Base-by-base conservation (phyloP, 1,284 basidiomycete species). In the Xanthoconium separans region DNA sequence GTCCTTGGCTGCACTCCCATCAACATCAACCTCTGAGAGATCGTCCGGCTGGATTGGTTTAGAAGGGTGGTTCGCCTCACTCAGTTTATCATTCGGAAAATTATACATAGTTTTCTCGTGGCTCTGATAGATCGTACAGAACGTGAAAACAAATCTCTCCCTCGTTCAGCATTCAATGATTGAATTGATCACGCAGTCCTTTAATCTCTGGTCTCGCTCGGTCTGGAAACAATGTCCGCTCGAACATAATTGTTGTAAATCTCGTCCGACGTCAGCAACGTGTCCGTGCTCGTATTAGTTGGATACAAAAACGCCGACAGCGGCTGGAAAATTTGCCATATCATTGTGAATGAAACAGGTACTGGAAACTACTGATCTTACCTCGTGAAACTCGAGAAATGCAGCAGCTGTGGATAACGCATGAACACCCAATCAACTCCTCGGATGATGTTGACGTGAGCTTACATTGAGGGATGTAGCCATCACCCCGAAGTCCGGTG, bases 381-480 rank as follows among this genome's bases (percentile, higher is more conserved):
- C 78, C 66, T 87, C 81, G 65, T 89, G 87, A 74, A 89, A 89
- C 68, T 89, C 87, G 46, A 89, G 71, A 72, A 89, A 89, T 8
- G 79, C 86, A 43, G 84, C 85, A 48, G 79, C 84, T 87, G 55
- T 20, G 41, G 6, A 29, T 7, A 1, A 24, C n/a, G 46, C 4
- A 34, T 39, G n/a, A n/a, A n/a, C n/a, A n/a, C n/a, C n/a, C 15
- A 34, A 27, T 42, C 22, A 15, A 33, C 44, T 53, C 44, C 8
- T 47, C 37, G 37, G 46, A 18, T 22, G 45, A 44, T 44, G 51
- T 20, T 29, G 29, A 44, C 39, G 48, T 11, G 18, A 39, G 70
- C 80, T 55, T 68, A 86, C 85, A 78, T 46, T 77, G 78, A 13
- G 78, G 74, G 31, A 71, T 71, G 64, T 89, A 90, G 11, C 83